Evolutionary conservation across 306 rosid species (phyloP).

Genomic region (Luffa acutangula): DNA sequence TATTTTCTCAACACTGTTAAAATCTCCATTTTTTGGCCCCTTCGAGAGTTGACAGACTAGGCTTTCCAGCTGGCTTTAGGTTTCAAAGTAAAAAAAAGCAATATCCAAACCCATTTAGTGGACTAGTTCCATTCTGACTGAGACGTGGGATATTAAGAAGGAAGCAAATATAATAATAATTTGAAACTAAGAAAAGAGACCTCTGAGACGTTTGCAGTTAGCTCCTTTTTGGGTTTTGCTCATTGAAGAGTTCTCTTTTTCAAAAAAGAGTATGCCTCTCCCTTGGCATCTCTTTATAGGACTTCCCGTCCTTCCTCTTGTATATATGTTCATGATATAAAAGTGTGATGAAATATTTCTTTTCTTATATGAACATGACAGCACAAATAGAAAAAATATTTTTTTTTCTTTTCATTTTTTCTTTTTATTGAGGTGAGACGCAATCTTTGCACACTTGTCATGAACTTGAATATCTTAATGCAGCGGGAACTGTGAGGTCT

Average conservation of each 20-base stretch:
- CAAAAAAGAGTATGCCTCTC: neutral
- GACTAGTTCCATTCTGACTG: neutral
- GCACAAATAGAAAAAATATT: neutral
- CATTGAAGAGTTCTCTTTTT: neutral
- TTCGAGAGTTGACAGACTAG: neutral
- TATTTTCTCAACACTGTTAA: neutral
- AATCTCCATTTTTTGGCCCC: neutral
- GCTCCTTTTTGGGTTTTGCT: neutral
- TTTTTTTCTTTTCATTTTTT: neutral
- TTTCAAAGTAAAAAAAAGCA: neutral
- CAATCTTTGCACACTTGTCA: neutral
- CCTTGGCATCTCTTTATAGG: neutral
- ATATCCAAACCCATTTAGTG: neutral
- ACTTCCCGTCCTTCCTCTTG: neutral
- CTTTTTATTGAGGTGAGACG: neutral
- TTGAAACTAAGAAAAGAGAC: neutral
- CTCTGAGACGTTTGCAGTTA: neutral
- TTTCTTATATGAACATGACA: neutral
- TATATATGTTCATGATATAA: neutral
- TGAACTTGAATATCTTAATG: conserved; percentile 1
- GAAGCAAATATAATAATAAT: neutral
- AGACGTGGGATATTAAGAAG: neutral
- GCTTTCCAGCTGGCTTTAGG: neutral
- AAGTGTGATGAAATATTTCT: neutral
- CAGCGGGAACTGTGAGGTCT: conserved; percentile 53